Base-by-base conservation (phyloP, 495 filamentous ascomycete genomes). In the Aspergillus sclerotiicarbonarius region DNA sequence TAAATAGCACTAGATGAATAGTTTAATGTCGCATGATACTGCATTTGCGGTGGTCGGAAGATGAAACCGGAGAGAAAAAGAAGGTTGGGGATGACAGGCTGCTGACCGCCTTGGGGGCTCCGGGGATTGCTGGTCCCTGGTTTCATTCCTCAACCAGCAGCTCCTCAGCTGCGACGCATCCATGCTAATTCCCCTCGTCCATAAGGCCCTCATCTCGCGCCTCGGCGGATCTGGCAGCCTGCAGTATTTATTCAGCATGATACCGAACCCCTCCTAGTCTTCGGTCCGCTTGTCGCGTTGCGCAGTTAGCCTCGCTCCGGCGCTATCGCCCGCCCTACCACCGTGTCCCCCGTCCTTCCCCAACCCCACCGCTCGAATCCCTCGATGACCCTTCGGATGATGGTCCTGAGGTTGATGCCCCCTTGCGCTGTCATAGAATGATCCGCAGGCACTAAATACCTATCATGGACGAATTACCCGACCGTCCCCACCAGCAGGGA, bases 391-490 rank as follows among this genome's bases (percentile, higher is more conserved):
- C n/a, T 41, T 41, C 37, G 37, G 37, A 41, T n/a, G 37, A 41
- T 41, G 37, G 3, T 12, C 37, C 13, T 12, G 8, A 41, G 12
- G 13, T 41, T 12, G 37, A n/a, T n/a, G 13, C 37, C 10, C 37
- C 37, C n/a, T 41, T 41, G 10, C 37, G 2, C 37, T 41, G 5
- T n/a, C 37, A 3, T 35, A 30, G 21, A 25, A 21, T 58, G 29
- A 18, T 32, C 6, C 15, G 8, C 30, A 21, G 39, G 16, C 30
- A 8, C 16, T 25, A 33, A 45, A 55, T 51, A 56, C 51, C 44
- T 8, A 41, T 32, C 18, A 53, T 55, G 35, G 56, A 46, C 31
- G 51, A 45, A 8, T 18, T 47, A 3, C 50, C 52, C 20, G n/a
- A 30, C 13, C 19, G 19, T 21, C 19, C 45, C 29, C 51, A 51